phyloP scores from a whole-genome alignment of 495 filamentous ascomycete species.

The Talaromyces ruber region DNA sequence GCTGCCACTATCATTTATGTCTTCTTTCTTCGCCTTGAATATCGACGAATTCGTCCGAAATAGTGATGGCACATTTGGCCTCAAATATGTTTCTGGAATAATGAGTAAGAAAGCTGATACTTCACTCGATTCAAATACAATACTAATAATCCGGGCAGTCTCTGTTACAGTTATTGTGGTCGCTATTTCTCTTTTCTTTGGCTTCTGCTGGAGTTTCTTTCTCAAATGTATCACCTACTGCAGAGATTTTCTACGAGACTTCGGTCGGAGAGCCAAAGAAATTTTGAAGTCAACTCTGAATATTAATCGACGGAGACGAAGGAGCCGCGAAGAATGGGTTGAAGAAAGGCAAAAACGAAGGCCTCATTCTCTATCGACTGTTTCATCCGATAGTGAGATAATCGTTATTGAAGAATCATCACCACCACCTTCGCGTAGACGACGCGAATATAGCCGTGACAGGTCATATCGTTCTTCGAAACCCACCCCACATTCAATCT shows the following conservation, averaged over 20 bases:
- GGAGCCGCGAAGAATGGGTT: no score
- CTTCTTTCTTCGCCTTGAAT: not conserved
- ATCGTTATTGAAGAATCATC: not conserved
- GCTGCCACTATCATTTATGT: slow-evolving; percentile 1
- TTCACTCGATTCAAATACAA: not conserved
- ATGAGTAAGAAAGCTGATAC: not conserved
- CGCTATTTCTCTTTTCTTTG: not conserved
- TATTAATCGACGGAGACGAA: not conserved
- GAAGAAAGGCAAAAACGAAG: no score
- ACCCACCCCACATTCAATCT: not conserved
- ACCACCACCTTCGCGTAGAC: not conserved
- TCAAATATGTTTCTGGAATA: not conserved
- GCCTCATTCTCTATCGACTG: no score
- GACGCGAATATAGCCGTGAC: not conserved
- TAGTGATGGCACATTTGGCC: not conserved
- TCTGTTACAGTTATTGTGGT: not conserved
- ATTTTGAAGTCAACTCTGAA: not conserved
- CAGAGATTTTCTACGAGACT: not conserved
- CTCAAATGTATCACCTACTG: not conserved
- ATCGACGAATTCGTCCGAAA: slow-evolving; percentile 3
- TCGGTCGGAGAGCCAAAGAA: not conserved
- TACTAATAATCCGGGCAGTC: not conserved
- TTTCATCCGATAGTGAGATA: not conserved
- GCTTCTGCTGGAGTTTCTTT: not conserved
- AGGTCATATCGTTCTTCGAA: not conserved